Percentiles rank a stretch among this genome's conserved stretches.
phyloP scores from a whole-genome alignment of 345 rosid species.

The Salix dunnii region DNA sequence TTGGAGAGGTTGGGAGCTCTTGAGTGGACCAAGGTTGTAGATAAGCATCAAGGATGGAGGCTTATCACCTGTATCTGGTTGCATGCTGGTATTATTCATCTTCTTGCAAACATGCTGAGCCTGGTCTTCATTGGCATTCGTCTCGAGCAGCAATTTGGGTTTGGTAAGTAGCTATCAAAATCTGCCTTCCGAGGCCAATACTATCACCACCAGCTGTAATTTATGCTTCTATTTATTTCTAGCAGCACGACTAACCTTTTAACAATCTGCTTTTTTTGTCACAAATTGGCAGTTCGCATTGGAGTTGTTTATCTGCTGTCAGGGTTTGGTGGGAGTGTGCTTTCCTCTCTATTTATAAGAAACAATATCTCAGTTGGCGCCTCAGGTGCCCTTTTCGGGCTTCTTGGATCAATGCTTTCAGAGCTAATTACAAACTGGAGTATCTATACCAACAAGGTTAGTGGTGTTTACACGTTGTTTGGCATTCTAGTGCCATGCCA shows the following conservation, averaged over 20 bases:
- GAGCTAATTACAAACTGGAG: slow-evolving; percentile 30
- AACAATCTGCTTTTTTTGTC: not conserved
- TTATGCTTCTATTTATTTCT: not conserved
- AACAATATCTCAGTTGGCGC: slow-evolving; percentile 28
- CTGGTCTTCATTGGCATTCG: slow-evolving; percentile 28
- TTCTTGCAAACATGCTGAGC: slow-evolving; percentile 27
- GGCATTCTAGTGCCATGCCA: not conserved
- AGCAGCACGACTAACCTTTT: not conserved
- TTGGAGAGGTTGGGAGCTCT: slow-evolving; percentile 28
- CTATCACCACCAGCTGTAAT: not conserved
- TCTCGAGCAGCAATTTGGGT: slow-evolving; percentile 32
- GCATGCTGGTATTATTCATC: slow-evolving; percentile 32
- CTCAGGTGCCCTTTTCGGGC: slow-evolving; percentile 30
- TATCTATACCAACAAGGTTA: slow-evolving; percentile 24
- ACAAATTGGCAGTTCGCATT: slow-evolving; percentile 19
- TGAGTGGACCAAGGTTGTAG: slow-evolving; percentile 15
- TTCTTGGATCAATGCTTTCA: slow-evolving; percentile 32
- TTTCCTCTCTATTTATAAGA: slow-evolving; percentile 22
- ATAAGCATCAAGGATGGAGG: slow-evolving; percentile 28
- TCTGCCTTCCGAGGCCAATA: not conserved
- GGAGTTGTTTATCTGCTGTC: slow-evolving; percentile 23
- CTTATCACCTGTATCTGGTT: slow-evolving; percentile 28
- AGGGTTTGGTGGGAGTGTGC: slow-evolving; percentile 25
- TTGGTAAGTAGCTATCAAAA: slow-evolving; percentile 16
- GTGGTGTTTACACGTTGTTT: not conserved